These are phyloP conservation scores for Porcisia deanei DNA, from an alignment of 208 protist species.

Conservation along the genomic window DNA sequence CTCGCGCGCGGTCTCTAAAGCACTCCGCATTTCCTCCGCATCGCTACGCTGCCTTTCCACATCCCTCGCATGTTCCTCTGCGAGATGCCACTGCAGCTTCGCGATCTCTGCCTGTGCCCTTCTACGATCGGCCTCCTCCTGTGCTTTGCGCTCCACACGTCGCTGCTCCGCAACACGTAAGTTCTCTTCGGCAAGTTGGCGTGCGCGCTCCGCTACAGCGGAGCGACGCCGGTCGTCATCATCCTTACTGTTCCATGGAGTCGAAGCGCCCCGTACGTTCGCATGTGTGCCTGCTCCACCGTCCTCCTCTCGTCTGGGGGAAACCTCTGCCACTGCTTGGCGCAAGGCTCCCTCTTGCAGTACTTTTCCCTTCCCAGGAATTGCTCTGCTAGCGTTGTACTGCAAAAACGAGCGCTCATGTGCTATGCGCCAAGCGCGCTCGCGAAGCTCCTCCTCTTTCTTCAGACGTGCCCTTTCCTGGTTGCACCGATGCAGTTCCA, in stretches of 20 bases:
- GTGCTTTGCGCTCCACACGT: conserved; percentile 18
- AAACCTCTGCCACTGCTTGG: conserved; percentile 9
- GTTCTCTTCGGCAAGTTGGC: conserved; percentile 25
- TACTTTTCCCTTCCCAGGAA: conserved; percentile 14
- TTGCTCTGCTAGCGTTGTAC: conserved; percentile 14
- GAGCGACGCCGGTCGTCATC: conserved; percentile 20
- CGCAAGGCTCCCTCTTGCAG: conserved; percentile 24
- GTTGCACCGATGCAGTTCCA: conserved; percentile 51
- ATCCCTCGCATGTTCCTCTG: conserved; percentile 4
- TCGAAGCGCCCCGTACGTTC: neutral
- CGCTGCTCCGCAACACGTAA: conserved; percentile 7
- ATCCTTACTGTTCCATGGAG: conserved; percentile 11
- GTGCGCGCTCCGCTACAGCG: conserved; percentile 10
- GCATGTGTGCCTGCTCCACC: neutral
- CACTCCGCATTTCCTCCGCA: conserved; percentile 18
- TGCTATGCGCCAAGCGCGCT: conserved; percentile 19
- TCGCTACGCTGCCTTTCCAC: conserved; percentile 14
- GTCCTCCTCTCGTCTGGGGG: conserved; percentile 1
- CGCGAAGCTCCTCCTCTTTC: conserved; percentile 39
- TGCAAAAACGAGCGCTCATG: conserved; percentile 19
- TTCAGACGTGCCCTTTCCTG: conserved; percentile 50
- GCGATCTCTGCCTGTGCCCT: neutral
- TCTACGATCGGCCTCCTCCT: conserved; percentile 2
- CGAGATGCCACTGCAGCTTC: conserved; percentile 11
- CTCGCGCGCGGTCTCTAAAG: conserved; percentile 23